Evolutionary conservation across 192 early-diverging fungal genomes (phyloP).

Genomic region (Linnemannia exigua): DNA sequence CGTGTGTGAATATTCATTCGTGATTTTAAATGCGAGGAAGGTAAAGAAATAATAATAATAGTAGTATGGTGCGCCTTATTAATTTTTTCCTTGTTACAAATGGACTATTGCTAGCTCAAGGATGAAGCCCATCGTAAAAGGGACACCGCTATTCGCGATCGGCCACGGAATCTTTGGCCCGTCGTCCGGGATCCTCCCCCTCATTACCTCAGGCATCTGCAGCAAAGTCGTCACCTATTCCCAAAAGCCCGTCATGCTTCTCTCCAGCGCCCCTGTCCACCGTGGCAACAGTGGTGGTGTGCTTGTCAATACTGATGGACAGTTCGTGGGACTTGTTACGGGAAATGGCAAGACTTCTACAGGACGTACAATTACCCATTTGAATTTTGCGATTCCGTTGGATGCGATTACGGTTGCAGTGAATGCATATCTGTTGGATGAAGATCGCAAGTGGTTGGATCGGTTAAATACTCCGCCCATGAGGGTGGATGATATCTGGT

Average conservation of each 20-base stretch:
- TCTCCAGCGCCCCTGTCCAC: conserved; percentile 53
- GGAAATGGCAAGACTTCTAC: conserved; percentile 55
- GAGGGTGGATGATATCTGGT: conserved; percentile 50
- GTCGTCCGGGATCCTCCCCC: conserved; percentile 43
- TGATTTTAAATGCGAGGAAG: no score
- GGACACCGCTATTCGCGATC: conserved; percentile 55
- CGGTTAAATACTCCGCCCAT: conserved; percentile 28
- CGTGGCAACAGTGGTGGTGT: conserved; percentile 60
- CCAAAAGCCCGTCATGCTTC: conserved; percentile 49
- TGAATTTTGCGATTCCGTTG: conserved; percentile 57
- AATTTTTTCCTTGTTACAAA: not conserved
- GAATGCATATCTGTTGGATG: conserved; percentile 42
- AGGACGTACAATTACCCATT: conserved; percentile 55
- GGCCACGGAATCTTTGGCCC: conserved; percentile 58
- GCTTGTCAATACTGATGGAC: conserved; percentile 39
- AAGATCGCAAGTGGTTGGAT: conserved; percentile 52
- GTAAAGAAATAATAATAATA: no score
- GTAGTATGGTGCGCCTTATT: not conserved
- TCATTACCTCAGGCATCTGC: conserved; percentile 54
- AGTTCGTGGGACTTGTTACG: conserved; percentile 49
- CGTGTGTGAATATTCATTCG: no score
- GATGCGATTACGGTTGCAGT: conserved; percentile 39
- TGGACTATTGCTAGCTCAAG: conserved; percentile 13
- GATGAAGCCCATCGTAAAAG: conserved; percentile 30
- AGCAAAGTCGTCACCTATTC: conserved; percentile 39